Percentiles rank a stretch among this genome's conserved stretches.
These are phyloP conservation scores for Arthroderma sp. DNA, from an alignment of 2,329 filamentous ascomycete genomes.

Conservation along the genomic window DNA sequence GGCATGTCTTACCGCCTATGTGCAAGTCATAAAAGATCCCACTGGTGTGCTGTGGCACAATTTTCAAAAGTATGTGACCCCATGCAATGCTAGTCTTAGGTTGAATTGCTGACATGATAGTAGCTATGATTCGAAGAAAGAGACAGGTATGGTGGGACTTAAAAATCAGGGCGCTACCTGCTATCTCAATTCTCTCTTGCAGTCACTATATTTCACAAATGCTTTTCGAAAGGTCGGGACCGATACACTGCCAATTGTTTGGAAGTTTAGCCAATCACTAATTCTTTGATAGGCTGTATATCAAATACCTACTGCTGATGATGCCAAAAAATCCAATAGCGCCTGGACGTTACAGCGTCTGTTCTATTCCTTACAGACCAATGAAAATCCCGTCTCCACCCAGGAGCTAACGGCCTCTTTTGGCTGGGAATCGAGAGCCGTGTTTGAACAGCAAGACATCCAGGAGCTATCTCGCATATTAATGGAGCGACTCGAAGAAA, in stretches of 20 bases:
- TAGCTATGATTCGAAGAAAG: constrained; percentile 94
- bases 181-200: constrained; percentile 72
- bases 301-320: constrained; percentile 82
- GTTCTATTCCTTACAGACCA: constrained; percentile 90
- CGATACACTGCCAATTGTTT: neutral
- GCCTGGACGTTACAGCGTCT: constrained; percentile 87
- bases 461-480: constrained; percentile 92
- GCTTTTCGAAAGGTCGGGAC: constrained; percentile 70
- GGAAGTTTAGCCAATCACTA: neutral
- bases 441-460: constrained; percentile 97
- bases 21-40: constrained; percentile 37
- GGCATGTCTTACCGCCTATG: constrained; percentile 34
- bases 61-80: constrained; percentile 27
- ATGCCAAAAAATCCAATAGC: constrained; percentile 70
- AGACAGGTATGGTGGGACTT: constrained; percentile 90
- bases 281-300: constrained; percentile 60
- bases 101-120: constrained; percentile 33
- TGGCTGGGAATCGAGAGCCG: constrained; percentile 94
- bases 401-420: constrained; percentile 93
- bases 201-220: constrained; percentile 78
- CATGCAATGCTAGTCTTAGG: neutral
- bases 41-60: constrained; percentile 38
- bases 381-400: constrained; percentile 68
- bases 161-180: constrained; percentile 94
- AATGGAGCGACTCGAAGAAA: constrained; percentile 93